Evolutionary conservation across 78 protist species (phyloP).

Genomic region (Dictyostelium brefeldianum): DNA sequence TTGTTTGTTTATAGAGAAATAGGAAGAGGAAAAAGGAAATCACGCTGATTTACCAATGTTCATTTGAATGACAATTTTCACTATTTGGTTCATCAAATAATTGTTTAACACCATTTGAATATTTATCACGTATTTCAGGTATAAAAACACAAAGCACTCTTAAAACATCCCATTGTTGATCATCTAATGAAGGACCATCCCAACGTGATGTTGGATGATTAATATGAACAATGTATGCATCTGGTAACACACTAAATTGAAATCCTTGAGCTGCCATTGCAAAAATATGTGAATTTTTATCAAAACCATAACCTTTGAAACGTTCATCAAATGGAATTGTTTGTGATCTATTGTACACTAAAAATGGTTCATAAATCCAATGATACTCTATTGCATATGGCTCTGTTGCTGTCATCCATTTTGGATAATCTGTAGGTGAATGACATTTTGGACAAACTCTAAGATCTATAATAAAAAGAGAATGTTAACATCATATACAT

Average conservation of each 20-base stretch:
- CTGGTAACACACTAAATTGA: conserved; percentile 43
- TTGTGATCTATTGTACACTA: conserved; percentile 29
- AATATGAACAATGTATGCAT: conserved; percentile 39
- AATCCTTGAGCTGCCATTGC: conserved; percentile 59
- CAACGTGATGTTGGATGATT: conserved; percentile 42
- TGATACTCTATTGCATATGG: conserved; percentile 53
- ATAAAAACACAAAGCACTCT: conserved; percentile 30
- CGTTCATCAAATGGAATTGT: conserved; percentile 38
- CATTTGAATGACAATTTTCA: conserved; percentile 3
- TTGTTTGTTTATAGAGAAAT: too few species aligned
- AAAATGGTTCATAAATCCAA: conserved; percentile 76
- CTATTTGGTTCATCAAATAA: conserved; percentile 8
- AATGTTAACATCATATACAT: too few species aligned
- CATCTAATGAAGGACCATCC: conserved; percentile 42
- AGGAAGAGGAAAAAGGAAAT: too few species aligned
- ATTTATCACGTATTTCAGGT: not conserved
- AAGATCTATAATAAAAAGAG: conserved; percentile 9
- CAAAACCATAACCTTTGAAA: conserved; percentile 68
- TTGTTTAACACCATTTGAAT: not conserved
- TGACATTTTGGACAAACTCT: conserved; percentile 73
- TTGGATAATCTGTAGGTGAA: conserved; percentile 34
- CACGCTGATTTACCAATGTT: not conserved
- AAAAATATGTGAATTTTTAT: conserved; percentile 48
- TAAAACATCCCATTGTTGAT: conserved; percentile 48
- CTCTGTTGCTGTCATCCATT: conserved; percentile 7